A percentile compares a stretch with the other conserved stretches of the same genome.
Conservation (phyloP, 495 filamentous ascomycete species). For the Lepraria neglecta region DNA sequence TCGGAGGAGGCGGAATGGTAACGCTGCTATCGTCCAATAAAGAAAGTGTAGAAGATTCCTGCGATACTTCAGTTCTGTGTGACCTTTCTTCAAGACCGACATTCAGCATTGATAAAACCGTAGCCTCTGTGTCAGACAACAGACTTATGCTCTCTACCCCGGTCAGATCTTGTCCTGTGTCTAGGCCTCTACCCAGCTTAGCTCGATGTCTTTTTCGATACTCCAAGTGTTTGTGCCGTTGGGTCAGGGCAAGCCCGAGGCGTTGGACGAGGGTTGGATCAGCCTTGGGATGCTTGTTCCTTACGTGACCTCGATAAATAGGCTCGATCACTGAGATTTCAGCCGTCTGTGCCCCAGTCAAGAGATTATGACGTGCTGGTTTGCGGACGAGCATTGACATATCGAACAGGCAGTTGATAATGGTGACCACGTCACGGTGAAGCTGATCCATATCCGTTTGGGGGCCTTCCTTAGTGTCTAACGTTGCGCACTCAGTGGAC, state of each 20-base stretch:
- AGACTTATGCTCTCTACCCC: neutral
- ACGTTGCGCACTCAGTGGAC: neutral
- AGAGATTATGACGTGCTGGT: conserved; percentile 35
- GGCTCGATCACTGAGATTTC: conserved; percentile 29
- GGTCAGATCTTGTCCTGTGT: neutral
- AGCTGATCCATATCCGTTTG: conserved; percentile 5
- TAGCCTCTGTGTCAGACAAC: neutral
- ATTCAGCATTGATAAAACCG: neutral
- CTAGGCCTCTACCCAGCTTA: conserved; percentile 31
- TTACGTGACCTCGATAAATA: conserved; percentile 29
- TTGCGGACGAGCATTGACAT: conserved; percentile 28
- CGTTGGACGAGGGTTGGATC: conserved; percentile 28
- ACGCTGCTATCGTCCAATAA: conserved; percentile 16
- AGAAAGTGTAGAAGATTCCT: conserved; percentile 19
- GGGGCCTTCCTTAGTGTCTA: conserved; percentile 11
- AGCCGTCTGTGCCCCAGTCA: conserved; percentile 25
- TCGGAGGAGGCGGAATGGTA: conserved; percentile 18
- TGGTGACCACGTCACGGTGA: conserved; percentile 12
- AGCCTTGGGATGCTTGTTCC: conserved; percentile 30
- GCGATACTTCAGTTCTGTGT: conserved; percentile 10
- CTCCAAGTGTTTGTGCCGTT: conserved; percentile 37
- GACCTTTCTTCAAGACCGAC: neutral
- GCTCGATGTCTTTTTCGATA: conserved; percentile 39
- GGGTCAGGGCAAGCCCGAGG: conserved; percentile 40
- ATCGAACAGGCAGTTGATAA: conserved; percentile 25